Conservation (phyloP, 768 basidiomycete species). For the Amanita subjunquillea region DNA sequence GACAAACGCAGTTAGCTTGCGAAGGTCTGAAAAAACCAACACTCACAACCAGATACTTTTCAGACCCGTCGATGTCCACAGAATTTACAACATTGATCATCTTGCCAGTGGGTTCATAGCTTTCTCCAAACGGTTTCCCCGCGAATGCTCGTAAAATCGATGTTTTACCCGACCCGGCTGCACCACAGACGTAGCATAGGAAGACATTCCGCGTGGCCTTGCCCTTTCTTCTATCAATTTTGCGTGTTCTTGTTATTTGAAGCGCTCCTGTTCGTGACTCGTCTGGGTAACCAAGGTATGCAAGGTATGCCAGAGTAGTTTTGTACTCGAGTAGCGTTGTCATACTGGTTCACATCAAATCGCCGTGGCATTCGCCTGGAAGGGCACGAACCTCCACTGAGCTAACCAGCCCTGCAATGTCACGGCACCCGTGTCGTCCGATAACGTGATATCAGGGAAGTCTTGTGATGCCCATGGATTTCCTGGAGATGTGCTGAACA, state of each 20-base stretch:
- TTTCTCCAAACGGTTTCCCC: slow-evolving; percentile 63
- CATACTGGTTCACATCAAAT: slow-evolving; percentile 50
- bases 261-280: slow-evolving; percentile 77
- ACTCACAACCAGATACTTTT: slow-evolving; percentile 94
- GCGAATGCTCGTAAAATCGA: slow-evolving; percentile 77
- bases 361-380: slow-evolving; percentile 1
- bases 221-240: slow-evolving; percentile 76
- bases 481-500: slow-evolving; percentile 92
- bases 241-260: slow-evolving; percentile 75
- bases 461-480: slow-evolving; percentile 93
- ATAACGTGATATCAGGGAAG: slow-evolving; percentile 84
- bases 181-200: slow-evolving; percentile 88
- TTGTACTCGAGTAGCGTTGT: slow-evolving; percentile 92
- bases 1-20: not conserved
- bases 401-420: slow-evolving; percentile 98
- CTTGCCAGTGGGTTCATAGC: slow-evolving; percentile 85
- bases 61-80: slow-evolving; percentile 88
- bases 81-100: slow-evolving; percentile 89
- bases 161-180: slow-evolving; percentile 94
- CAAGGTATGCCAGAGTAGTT: slow-evolving; percentile 88
- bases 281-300: slow-evolving; percentile 85
- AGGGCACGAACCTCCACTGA: slow-evolving; percentile 80
- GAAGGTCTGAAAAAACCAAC: not conserved
- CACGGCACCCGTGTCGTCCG: slow-evolving; percentile 80
- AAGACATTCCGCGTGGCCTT: slow-evolving; percentile 89